These are phyloP conservation scores for Lathyrus sativus DNA, from an alignment of 306 rosid species.

Conservation along the genomic window DNA sequence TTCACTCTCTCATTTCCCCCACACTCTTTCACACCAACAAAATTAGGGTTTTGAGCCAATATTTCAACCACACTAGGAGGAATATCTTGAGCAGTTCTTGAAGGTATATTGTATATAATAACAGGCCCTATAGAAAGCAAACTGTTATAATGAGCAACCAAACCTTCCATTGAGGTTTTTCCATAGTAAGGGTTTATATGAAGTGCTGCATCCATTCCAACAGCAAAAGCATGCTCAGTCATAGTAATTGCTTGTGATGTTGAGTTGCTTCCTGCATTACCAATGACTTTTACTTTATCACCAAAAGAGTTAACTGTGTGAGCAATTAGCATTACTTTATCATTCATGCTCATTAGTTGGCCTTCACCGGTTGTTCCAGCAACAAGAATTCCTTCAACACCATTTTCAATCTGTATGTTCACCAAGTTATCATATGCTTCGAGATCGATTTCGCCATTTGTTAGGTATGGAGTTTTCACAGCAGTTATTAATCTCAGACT, in stretches of 20 bases:
- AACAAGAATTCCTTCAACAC: slow-evolving; percentile 74
- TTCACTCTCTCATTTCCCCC: slow-evolving; percentile 66
- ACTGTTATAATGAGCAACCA: slow-evolving; percentile 65
- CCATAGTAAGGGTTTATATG: slow-evolving; percentile 97
- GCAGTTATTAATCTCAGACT: slow-evolving; percentile 77
- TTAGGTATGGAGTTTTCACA: slow-evolving; percentile 77
- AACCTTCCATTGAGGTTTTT: slow-evolving; percentile 76
- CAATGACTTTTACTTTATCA: slow-evolving; percentile 75
- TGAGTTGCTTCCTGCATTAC: slow-evolving; percentile 86
- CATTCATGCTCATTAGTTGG: slow-evolving; percentile 86
- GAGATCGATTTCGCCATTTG: slow-evolving; percentile 80
- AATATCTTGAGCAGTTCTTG: slow-evolving; percentile 85
- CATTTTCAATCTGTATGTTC: slow-evolving; percentile 60
- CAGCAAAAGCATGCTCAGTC: slow-evolving; percentile 86
- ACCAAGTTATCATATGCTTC: slow-evolving; percentile 86
- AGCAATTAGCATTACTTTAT: slow-evolving; percentile 86
- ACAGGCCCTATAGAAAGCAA: slow-evolving; percentile 82
- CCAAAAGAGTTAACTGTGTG: slow-evolving; percentile 80
- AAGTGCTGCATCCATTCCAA: slow-evolving; percentile 98
- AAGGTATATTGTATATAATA: slow-evolving; percentile 78
- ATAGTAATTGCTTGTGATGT: slow-evolving; percentile 83
- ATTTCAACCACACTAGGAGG: slow-evolving; percentile 62
- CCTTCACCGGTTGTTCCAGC: slow-evolving; percentile 95
- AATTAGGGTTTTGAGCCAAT: slow-evolving; percentile 54
- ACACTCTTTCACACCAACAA: slow-evolving; percentile 88